Evolutionary conservation across 2,329 filamentous ascomycete genomes (phyloP), one percentile per base, ranked within the genome.

Genomic region (Calonectria naviculata): DNA sequence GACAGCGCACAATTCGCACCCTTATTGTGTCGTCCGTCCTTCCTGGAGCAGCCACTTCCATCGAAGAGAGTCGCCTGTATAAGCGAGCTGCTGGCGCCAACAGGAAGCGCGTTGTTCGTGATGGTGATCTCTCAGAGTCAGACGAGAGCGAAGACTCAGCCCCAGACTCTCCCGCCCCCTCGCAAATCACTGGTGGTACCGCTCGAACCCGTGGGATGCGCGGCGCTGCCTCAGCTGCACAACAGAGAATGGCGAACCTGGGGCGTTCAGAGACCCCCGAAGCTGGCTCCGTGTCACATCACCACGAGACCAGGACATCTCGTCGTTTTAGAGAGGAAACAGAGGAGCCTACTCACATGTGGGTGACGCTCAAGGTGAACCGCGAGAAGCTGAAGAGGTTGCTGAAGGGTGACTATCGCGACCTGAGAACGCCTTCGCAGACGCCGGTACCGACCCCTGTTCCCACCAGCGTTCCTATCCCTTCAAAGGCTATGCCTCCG

Each of bases 191-290:
- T 42, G 86, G 89, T 60, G 95, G 94, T 54, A 98, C 95, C 1
- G 93, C 95, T 42, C 90, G 96, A 73, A 98, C 95, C 10, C 90
- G 96, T 81, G 93, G 93, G 60, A 95, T 98, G 90, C 92, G 96
- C 68, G 95, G 95, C 65, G 96, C 96, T 19, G 96, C 96, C 19
- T 93, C 92, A 29, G 93, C 93, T 49, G 96, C 96, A 5, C 94
- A 96, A 80, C 94, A 95, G 74, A 93, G 95, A 67, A 96, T 98
- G 91, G 93, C 93, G 41, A 93, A 94, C 74, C 81, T 94, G 61
- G 91, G 92, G 61, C 92, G 97, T 71, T 98, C 96, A 36, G 94
- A 95, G 81, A 98, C 97, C 0, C 97, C 97, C 4, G 97, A 98
- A 81, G 87, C 92, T 12, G 89, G 87, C 66, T 85, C 89, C 41